Evolutionary conservation across 805 yeast species (phyloP).

Genomic region (Metschnikowia kunwiensis): DNA sequence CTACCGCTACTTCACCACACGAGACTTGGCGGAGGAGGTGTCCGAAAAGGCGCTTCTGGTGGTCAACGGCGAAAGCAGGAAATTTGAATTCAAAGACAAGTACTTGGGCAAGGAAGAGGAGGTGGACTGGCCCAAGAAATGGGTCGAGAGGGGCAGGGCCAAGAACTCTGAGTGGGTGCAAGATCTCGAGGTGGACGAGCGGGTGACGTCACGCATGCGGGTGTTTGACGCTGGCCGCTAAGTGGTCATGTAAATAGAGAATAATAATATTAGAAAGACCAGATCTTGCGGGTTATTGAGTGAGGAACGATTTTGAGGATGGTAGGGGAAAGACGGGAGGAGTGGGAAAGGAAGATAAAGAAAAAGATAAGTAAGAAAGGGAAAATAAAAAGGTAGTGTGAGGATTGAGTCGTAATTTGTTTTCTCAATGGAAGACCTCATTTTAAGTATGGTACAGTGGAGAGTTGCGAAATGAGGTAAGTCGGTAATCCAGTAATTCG

Average conservation of each 20-base stretch:
- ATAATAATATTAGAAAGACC: background rate
- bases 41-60: slow-evolving; percentile 54
- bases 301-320: too few relatives aligned
- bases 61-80: slow-evolving; percentile 51
- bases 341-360: too few relatives aligned
- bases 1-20: slow-evolving; percentile 70
- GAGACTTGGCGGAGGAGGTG: slow-evolving; percentile 66
- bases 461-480: too few relatives aligned
- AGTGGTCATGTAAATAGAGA: background rate
- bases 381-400: too few relatives aligned
- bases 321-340: too few relatives aligned
- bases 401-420: too few relatives aligned
- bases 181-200: slow-evolving; percentile 65
- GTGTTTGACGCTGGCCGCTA: slow-evolving; percentile 35
- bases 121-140: slow-evolving; percentile 38
- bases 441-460: too few relatives aligned
- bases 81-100: slow-evolving; percentile 46
- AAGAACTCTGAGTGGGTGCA: slow-evolving; percentile 86
- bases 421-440: too few relatives aligned
- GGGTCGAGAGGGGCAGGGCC: slow-evolving; percentile 76
- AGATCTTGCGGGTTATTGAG: too few relatives aligned
- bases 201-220: slow-evolving; percentile 54
- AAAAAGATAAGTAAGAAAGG: too few relatives aligned
- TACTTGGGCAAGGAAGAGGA: slow-evolving; percentile 25
- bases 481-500: too few relatives aligned